These are phyloP conservation scores for Lipomyces lipofer DNA, from an alignment of 805 yeast genomes.

Conservation along the genomic window DNA sequence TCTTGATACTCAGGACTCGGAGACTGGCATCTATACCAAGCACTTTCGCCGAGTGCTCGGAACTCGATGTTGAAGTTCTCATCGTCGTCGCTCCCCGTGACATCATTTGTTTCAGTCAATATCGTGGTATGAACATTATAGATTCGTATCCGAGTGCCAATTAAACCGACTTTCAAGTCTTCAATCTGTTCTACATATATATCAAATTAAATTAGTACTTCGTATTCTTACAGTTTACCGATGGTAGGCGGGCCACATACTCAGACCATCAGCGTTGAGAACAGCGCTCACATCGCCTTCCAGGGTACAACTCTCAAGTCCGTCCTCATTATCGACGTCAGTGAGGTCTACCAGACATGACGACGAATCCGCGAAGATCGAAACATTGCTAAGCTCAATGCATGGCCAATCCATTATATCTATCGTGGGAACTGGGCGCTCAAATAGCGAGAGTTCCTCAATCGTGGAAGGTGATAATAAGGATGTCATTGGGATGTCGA, in stretches of 20 bases:
- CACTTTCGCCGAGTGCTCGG: constrained; percentile 19
- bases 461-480: too few relatives aligned
- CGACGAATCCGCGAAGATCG: constrained; percentile 9
- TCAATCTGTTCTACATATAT: too few relatives aligned
- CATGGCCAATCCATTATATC: constrained; percentile 23
- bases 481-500: too few relatives aligned
- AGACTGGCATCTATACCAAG: constrained; percentile 20
- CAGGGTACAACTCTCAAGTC: constrained; percentile 4
- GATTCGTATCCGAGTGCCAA: constrained; percentile 14
- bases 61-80: constrained; percentile 4
- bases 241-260: too few relatives aligned
- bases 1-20: constrained; percentile 13
- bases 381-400: constrained; percentile 15
- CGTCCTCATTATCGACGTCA: constrained; percentile 11
- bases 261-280: background rate
- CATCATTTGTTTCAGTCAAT: background rate
- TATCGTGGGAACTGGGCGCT: constrained; percentile 9
- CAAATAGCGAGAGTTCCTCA: constrained; percentile 13
- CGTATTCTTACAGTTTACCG: too few relatives aligned
- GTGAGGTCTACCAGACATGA: constrained; percentile 13
- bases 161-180: background rate
- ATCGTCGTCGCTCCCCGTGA: background rate
- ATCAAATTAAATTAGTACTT: too few relatives aligned
- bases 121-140: constrained; percentile 15
- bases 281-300: constrained; percentile 17